phyloP scores from a whole-genome alignment of 2,329 filamentous ascomycete genomes.

The Alternaria rosae region DNA sequence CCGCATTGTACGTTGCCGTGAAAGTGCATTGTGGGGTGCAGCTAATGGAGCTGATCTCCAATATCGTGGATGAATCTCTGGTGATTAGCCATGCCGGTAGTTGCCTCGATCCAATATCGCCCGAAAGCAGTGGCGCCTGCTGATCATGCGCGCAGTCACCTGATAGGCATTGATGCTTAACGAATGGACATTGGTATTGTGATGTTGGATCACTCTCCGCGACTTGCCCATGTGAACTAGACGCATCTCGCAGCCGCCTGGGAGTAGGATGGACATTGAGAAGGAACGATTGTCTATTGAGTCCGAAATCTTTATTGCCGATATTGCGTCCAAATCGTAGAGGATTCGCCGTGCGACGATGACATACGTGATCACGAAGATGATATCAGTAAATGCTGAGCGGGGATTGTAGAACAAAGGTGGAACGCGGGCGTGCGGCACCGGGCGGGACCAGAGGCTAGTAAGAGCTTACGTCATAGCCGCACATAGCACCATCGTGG shows the following conservation, averaged over 20 bases:
- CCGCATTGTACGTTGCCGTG: not conserved
- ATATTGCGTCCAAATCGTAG: not conserved
- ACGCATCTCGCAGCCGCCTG: not conserved
- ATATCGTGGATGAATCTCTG: slow-evolving; percentile 15
- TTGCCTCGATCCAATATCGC: not conserved
- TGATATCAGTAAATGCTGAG: not conserved
- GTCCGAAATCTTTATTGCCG: not conserved
- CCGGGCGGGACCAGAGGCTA: no score
- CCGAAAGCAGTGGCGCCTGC: not conserved
- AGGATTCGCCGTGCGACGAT: not conserved
- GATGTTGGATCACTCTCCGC: not conserved
- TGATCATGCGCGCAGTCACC: not conserved
- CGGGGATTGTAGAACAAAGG: not conserved
- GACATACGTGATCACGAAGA: not conserved
- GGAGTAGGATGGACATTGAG: not conserved
- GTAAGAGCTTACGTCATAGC: not conserved
- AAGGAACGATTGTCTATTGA: not conserved
- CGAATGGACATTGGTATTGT: not conserved
- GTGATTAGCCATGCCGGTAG: slow-evolving; percentile 7
- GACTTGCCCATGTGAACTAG: not conserved
- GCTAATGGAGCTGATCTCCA: slow-evolving; percentile 17
- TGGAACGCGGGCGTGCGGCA: no score
- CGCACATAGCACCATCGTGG: not conserved
- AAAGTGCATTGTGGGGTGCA: slow-evolving; percentile 26
- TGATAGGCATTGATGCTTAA: not conserved